Base-by-base conservation (phyloP, 148 eudicot species). In the Amaranthus hypochondriacus region DNA sequence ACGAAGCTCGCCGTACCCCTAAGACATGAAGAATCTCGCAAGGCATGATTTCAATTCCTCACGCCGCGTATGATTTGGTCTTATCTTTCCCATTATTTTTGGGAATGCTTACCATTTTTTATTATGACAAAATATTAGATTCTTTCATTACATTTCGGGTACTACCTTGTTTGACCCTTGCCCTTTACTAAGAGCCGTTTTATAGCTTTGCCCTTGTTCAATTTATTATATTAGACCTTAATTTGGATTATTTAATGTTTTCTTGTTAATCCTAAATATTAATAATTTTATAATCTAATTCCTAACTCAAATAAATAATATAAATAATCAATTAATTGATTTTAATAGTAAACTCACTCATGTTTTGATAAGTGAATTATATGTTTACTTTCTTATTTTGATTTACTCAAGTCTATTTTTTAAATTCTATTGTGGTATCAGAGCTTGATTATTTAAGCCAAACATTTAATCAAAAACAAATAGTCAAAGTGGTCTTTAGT, bases 51-150 rank as follows among this genome's bases (percentile, higher is more conserved):
- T 66, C 71, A 66, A 42, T 75, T 28, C 47, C 53, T 74, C 77
- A 74, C 71, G 71, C 73, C 78, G 73, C 73, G 42, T 75, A 59
- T 58, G 78, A 75, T 75, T 75, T 50, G 64, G 73, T 59, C 61
- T 59, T 44, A n/a, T 43, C 59, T 60, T 28, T 9, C 43, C 14
- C 14, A 68, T 75, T 14, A 57, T 68, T 50, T 39, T 5, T 59
- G 4, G 65, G n/a, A 59, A 2, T 2, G 52, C 43, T 60, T 21
- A 28, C 39, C 28, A 9, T 68, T 56, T 6, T 9, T 5, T 14
- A 44, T 12, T 56, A 6, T 6, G 62, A 69, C 11, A 52, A 21
- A n/a, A 58, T 5, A 1, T 47, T 66, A 67, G 56, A 67, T 51
- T 50, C 70, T 67, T 67, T 49, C 12, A n/a, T 66, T 14, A 63